Evolutionary conservation across 2,329 filamentous ascomycete genomes (phyloP).

Genomic region (Exserohilum turcica): DNA sequence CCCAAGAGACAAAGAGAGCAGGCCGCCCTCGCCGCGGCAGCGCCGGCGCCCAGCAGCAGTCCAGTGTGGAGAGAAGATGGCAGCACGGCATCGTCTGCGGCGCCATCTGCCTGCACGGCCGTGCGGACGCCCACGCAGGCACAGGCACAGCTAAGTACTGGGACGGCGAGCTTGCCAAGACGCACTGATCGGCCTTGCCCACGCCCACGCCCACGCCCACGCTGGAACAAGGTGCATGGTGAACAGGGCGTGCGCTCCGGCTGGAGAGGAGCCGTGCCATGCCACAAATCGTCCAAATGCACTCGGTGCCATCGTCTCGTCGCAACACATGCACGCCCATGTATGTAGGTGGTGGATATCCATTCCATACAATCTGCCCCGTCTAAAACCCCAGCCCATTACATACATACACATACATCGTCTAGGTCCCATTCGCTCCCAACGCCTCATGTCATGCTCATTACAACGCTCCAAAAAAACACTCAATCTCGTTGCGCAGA

Average conservation of each 20-base stretch:
- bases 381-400: neutral
- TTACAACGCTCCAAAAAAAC: neutral
- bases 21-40: neutral
- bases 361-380: conserved; percentile 2
- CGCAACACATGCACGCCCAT: neutral
- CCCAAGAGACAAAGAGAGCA: conserved; percentile 4
- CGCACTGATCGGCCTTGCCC: neutral
- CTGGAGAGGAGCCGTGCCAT: too few species aligned
- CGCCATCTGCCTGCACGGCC: neutral
- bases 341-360: too few species aligned
- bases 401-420: conserved; percentile 4
- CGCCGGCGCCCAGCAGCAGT: neutral
- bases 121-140: neutral
- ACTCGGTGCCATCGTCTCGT: neutral
- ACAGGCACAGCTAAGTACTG: too few species aligned
- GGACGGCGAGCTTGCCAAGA: conserved; percentile 3
- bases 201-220: neutral
- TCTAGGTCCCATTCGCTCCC: conserved; percentile 2
- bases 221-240: neutral
- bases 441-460: conserved; percentile 13
- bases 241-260: neutral
- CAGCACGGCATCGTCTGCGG: neutral
- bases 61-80: neutral
- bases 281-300: too few species aligned
- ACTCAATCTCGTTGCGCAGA: conserved; percentile 27